These are phyloP conservation scores for Yarrowia sp. DNA, from an alignment of 805 yeast species.

Conservation along the genomic window DNA sequence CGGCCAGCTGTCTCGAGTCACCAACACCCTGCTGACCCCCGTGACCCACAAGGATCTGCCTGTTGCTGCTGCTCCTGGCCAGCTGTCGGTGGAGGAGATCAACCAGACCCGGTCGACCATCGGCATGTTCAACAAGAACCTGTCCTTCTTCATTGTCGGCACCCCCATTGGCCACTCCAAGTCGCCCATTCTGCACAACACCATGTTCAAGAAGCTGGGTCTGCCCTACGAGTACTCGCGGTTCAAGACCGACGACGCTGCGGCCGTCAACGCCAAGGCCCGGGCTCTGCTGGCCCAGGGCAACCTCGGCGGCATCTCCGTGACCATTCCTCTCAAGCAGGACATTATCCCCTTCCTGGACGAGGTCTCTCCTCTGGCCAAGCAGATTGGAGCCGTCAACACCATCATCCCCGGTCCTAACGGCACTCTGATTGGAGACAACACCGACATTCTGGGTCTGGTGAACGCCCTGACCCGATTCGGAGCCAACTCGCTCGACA, in stretches of 20 bases:
- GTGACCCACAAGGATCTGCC: conserved; percentile 77
- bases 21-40: conserved; percentile 81
- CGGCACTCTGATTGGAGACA: conserved; percentile 71
- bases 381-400: conserved; percentile 90
- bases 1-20: conserved; percentile 81
- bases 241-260: conserved; percentile 72
- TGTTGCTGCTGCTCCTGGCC: conserved; percentile 80
- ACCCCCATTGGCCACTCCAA: conserved; percentile 84
- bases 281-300: conserved; percentile 51
- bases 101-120: conserved; percentile 62
- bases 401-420: conserved; percentile 67
- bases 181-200: conserved; percentile 85
- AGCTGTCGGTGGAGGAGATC: conserved; percentile 69
- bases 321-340: conserved; percentile 90
- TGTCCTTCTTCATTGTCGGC: conserved; percentile 74
- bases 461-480: conserved; percentile 65
- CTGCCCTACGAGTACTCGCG: conserved; percentile 74
- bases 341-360: conserved; percentile 73
- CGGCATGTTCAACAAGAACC: conserved; percentile 67
- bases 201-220: conserved; percentile 76
- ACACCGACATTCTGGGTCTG: conserved; percentile 96
- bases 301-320: conserved; percentile 89
- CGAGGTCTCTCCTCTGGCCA: conserved; percentile 77
- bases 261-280: conserved; percentile 61
- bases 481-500: conserved; percentile 56